Percentiles rank a stretch among this genome's conserved stretches.
These are phyloP conservation scores for Phialemonium atrogriseum DNA, from an alignment of 2,329 filamentous ascomycete genomes.

Conservation along the genomic window DNA sequence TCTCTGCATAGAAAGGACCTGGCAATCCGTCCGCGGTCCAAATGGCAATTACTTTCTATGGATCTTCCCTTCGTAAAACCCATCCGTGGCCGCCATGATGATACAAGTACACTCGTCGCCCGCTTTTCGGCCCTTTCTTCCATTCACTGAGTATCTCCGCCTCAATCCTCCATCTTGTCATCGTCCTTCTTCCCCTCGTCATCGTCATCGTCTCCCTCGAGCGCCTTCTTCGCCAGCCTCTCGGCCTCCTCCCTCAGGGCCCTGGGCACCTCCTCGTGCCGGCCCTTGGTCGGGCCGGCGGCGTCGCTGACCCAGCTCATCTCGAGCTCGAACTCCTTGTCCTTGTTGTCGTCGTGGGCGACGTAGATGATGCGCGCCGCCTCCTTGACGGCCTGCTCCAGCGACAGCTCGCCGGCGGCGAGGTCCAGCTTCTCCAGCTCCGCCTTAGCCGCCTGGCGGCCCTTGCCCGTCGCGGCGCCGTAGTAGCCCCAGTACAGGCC, in stretches of 20 bases:
- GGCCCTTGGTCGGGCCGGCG: slow-evolving; percentile 83
- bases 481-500: slow-evolving; percentile 99
- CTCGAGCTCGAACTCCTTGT: slow-evolving; percentile 98
- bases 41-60: slow-evolving; percentile 3
- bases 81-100: slow-evolving; percentile 1
- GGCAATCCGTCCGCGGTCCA: neutral
- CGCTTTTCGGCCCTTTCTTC: neutral
- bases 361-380: slow-evolving; percentile 95
- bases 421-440: slow-evolving; percentile 98
- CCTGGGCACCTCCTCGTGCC: slow-evolving; percentile 88
- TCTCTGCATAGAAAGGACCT: neutral
- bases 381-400: slow-evolving; percentile 89
- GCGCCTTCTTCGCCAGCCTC: slow-evolving; percentile 79
- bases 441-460: slow-evolving; percentile 91
- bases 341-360: slow-evolving; percentile 97
- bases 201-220: slow-evolving; percentile 83
- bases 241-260: slow-evolving; percentile 87
- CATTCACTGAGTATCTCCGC: neutral
- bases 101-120: slow-evolving; percentile 3
- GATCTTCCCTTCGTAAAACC: neutral
- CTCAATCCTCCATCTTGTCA: slow-evolving; percentile 87
- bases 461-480: slow-evolving; percentile 94
- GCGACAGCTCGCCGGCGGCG: slow-evolving; percentile 61
- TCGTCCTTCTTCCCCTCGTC: slow-evolving; percentile 52
- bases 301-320: slow-evolving; percentile 94